phyloP scores from a whole-genome alignment of 306 rosid genomes.

The Biancaea sappan region DNA sequence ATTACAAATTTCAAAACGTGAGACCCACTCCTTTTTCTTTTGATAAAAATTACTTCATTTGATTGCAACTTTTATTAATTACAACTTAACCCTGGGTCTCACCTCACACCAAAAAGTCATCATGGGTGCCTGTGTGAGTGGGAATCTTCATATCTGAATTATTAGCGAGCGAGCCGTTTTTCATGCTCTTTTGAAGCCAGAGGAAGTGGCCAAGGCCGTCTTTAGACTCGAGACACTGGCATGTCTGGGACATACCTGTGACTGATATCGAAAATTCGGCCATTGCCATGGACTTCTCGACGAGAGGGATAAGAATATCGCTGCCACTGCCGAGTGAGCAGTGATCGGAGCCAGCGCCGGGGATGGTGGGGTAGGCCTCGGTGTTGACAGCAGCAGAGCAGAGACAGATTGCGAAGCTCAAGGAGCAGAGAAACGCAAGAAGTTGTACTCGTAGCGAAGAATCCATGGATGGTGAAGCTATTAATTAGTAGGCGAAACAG shows the following conservation, averaged over 20 bases:
- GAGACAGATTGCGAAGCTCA: slow-evolving; percentile 21
- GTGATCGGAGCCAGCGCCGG: slow-evolving; percentile 41
- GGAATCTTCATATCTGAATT: slow-evolving; percentile 72
- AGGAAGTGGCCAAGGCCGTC: slow-evolving; percentile 73
- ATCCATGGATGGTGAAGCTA: slow-evolving; percentile 10
- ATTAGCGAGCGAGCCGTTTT: slow-evolving; percentile 85
- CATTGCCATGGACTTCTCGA: slow-evolving; percentile 69
- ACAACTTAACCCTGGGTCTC: no score
- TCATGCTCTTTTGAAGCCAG: slow-evolving; percentile 70
- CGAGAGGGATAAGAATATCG: slow-evolving; percentile 49
- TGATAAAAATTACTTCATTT: no score
- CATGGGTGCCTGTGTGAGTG: slow-evolving; percentile 84
- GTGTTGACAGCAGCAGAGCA: slow-evolving; percentile 16
- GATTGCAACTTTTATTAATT: no score
- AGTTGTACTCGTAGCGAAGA: background rate
- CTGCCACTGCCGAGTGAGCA: slow-evolving; percentile 18
- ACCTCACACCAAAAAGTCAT: no score
- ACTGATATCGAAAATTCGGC: slow-evolving; percentile 77
- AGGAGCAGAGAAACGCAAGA: slow-evolving; percentile 24
- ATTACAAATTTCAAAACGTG: no score
- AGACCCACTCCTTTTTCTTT: no score
- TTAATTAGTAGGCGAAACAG: background rate
- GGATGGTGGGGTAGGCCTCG: slow-evolving; percentile 47
- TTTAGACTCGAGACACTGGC: slow-evolving; percentile 54
- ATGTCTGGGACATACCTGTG: slow-evolving; percentile 61